A percentile compares a stretch with the other conserved stretches of the same genome.
Evolutionary conservation across 345 rosid species (phyloP).

Genomic region (Clarkia xantiana): DNA sequence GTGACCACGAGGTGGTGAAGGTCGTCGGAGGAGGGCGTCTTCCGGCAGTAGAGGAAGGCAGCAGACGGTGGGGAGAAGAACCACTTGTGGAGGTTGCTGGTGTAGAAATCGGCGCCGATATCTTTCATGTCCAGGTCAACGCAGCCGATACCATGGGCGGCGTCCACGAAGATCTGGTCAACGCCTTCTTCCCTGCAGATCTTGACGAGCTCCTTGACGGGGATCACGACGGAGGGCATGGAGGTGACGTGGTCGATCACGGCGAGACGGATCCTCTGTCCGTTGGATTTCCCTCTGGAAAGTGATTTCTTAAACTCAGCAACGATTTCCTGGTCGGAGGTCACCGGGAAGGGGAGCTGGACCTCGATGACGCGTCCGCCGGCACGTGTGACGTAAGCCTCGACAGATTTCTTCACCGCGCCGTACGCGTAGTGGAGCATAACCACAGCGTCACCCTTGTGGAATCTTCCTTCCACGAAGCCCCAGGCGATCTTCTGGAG

Average conservation of each 20-base stretch:
- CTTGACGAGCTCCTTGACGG: conserved; percentile 54
- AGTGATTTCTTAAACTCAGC: conserved; percentile 44
- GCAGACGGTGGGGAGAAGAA: conserved; percentile 83
- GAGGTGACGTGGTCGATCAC: conserved; percentile 90
- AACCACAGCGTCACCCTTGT: conserved; percentile 56
- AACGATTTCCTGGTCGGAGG: conserved; percentile 44
- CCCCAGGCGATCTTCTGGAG: conserved; percentile 58
- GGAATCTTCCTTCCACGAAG: conserved; percentile 48
- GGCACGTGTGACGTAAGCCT: conserved; percentile 72
- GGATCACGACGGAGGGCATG: conserved; percentile 82
- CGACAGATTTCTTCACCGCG: conserved; percentile 74
- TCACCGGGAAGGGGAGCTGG: conserved; percentile 68
- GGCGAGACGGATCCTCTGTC: conserved; percentile 64
- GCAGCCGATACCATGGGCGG: conserved; percentile 87
- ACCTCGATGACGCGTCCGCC: conserved; percentile 86
- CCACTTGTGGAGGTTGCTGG: conserved; percentile 87
- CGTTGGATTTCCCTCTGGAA: conserved; percentile 46
- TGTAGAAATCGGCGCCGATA: conserved; percentile 88
- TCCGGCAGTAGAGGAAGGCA: conserved; percentile 72
- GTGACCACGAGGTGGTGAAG: conserved; percentile 97
- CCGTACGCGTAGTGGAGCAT: conserved; percentile 86
- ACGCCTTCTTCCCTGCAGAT: conserved; percentile 85
- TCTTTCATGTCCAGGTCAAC: conserved; percentile 75
- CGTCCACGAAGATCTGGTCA: conserved; percentile 82
- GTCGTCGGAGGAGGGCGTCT: conserved; percentile 17